A percentile compares a stretch with the other conserved stretches of the same genome.
phyloP scores from a whole-genome alignment of 768 basidiomycete genomes.

The Serendipita sp. region DNA sequence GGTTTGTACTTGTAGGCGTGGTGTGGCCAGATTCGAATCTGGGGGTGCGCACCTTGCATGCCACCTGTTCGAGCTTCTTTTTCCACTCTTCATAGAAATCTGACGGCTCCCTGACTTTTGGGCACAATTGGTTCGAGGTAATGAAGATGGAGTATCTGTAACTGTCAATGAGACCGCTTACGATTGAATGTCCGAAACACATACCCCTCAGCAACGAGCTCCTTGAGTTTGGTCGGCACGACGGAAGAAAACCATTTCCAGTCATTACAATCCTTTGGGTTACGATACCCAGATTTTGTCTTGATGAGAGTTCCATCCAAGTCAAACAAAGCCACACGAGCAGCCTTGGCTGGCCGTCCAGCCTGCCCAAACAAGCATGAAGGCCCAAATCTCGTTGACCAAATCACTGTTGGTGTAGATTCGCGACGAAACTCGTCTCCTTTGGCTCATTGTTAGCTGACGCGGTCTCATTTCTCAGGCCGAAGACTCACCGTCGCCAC shows the following conservation, averaged over 20 bases:
- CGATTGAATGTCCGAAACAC: conserved; percentile 10
- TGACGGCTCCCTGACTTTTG: conserved; percentile 21
- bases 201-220: conserved; percentile 45
- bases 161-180: background rate
- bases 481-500: background rate
- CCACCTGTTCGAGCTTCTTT: conserved; percentile 55
- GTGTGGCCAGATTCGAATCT: background rate
- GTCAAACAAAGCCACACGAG: conserved; percentile 56
- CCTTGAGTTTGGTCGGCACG: conserved; percentile 48
- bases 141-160: conserved; percentile 57
- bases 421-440: background rate
- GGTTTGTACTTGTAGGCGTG: background rate
- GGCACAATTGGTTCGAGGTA: conserved; percentile 64
- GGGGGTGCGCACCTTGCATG: conserved; percentile 23
- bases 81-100: conserved; percentile 52
- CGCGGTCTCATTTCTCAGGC: background rate
- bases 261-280: conserved; percentile 26
- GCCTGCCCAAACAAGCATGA: background rate
- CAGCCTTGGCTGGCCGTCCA: background rate
- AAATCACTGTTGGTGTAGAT: background rate
- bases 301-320: conserved; percentile 74
- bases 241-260: conserved; percentile 62
- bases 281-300: conserved; percentile 19
- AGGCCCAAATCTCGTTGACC: background rate
- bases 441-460: background rate